Conservation (phyloP, 1,284 basidiomycete species). For the Amylostereum areolatum region DNA sequence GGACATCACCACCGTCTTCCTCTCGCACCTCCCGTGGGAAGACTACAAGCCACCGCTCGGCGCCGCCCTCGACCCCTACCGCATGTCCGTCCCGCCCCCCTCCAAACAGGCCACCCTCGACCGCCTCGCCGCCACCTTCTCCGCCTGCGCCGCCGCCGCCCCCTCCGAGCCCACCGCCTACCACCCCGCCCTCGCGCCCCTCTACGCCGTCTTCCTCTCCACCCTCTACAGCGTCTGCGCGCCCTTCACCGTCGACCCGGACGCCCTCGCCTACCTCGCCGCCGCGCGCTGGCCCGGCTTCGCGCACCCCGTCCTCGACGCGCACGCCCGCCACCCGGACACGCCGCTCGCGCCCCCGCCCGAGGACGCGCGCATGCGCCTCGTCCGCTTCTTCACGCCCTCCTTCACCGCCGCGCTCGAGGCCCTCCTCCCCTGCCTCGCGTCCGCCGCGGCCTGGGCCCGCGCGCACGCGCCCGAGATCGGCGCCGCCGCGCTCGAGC, state of each 20-base stretch:
- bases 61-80: constrained; percentile 72
- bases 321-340: constrained; percentile 27
- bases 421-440: constrained; percentile 57
- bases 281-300: constrained; percentile 79
- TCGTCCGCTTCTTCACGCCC: constrained; percentile 54
- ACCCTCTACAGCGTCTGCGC: constrained; percentile 60
- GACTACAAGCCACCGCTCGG: constrained; percentile 65
- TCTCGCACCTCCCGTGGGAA: constrained; percentile 71
- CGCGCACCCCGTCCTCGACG: constrained; percentile 57
- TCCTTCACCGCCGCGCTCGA: constrained; percentile 58
- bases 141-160: constrained; percentile 18
- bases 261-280: constrained; percentile 72
- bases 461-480: constrained; percentile 31
- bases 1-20: constrained; percentile 53
- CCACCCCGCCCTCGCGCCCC: constrained; percentile 45
- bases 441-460: constrained; percentile 57
- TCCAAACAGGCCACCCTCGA: constrained; percentile 52
- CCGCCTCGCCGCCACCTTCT: constrained; percentile 25
- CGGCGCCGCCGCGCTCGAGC: constrained; percentile 11
- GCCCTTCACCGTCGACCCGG: constrained; percentile 59
- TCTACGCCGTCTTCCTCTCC: constrained; percentile 65
- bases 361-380: constrained; percentile 56
- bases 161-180: constrained; percentile 31
- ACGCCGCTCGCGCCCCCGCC: constrained; percentile 32
- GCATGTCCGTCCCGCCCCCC: constrained; percentile 54